Base-by-base conservation (phyloP, 148 eudicot species). In the Silene uniflora region DNA sequence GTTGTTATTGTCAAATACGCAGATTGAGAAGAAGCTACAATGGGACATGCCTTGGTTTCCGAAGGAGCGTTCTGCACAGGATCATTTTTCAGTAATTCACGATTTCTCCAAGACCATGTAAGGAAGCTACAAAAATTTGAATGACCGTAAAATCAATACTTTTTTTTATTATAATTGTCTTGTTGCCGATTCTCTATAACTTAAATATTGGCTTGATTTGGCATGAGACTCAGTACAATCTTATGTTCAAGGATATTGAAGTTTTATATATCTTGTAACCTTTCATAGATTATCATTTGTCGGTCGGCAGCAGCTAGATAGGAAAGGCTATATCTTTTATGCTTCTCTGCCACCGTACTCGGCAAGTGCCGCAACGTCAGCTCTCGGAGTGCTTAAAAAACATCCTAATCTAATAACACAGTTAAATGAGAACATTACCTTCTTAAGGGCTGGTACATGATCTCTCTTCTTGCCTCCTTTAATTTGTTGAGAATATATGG, bases 21-120 rank as follows among this genome's bases (percentile, higher is more conserved):
- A 91, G 98, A 73, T 87, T 81, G 97, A 87, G 68, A 94, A 91
- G 86, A 80, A 71, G 96, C 97, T 85, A 93, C 96, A n/a, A 94
- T 92, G 98, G 98, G 98, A 60, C 88, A 92, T 80, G 90, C 98
- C 27, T 87, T 94, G 76, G 97, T 96, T 76, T 79, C 98, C 19
- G 98, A 94, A 86, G 98, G 98, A 62, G 98, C 97, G 75, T 94
- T 94, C 75, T 94, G 98, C 83, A 89, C 96, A 1, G 98, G 97
- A 79, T 71, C 19, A 23, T 66, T 80, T 82, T 67, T 24, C 54
- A 3, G 7, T 3, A 42, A 39, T 0, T 5, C 23, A n/a, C 4
- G 21, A 67, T 4, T 17, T 10, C 14, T 67, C 46, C 7, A 32
- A 16, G 52, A 35, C 13, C 71, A 67, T 67, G 71, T 67, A 67